Conservation (phyloP, 495 filamentous ascomycete species). For the Recurvomyces mirabilis region DNA sequence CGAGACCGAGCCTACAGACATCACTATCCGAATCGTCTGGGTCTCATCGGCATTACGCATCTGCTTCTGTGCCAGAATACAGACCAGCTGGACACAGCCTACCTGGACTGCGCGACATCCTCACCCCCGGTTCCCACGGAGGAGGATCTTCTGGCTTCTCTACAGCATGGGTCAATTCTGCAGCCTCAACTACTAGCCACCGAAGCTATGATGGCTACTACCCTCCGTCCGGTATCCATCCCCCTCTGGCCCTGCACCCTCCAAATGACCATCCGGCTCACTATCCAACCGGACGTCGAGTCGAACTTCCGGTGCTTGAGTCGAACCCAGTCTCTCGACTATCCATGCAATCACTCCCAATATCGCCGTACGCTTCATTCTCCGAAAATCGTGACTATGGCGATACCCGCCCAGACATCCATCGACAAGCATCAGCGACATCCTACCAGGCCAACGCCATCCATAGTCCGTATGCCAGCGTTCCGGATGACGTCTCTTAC, state of each 20-base stretch:
- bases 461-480: conserved; percentile 4
- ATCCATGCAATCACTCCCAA: conserved; percentile 4
- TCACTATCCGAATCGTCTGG: conserved; percentile 12
- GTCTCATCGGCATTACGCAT: conserved; percentile 1
- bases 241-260: conserved; percentile 12
- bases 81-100: conserved; percentile 8
- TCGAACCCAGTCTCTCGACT: conserved; percentile 10
- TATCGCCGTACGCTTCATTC: conserved; percentile 11
- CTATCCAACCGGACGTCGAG: neutral
- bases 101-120: conserved; percentile 16
- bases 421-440: neutral
- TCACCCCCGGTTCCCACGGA: neutral
- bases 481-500: conserved; percentile 1
- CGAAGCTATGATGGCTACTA: neutral
- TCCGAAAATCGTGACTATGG: conserved; percentile 8
- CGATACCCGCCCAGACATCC: neutral
- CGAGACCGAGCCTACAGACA: conserved; percentile 6
- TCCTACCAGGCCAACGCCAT: conserved; percentile 4
- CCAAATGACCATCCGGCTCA: neutral
- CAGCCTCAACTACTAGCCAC: neutral
- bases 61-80: neutral
- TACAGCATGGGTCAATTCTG: neutral
- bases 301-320: conserved; percentile 16
- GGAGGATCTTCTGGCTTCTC: neutral
- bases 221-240: conserved; percentile 1